Base-by-base conservation (phyloP, 2,329 filamentous ascomycete genomes). In the Calonectria multiphialidica region DNA sequence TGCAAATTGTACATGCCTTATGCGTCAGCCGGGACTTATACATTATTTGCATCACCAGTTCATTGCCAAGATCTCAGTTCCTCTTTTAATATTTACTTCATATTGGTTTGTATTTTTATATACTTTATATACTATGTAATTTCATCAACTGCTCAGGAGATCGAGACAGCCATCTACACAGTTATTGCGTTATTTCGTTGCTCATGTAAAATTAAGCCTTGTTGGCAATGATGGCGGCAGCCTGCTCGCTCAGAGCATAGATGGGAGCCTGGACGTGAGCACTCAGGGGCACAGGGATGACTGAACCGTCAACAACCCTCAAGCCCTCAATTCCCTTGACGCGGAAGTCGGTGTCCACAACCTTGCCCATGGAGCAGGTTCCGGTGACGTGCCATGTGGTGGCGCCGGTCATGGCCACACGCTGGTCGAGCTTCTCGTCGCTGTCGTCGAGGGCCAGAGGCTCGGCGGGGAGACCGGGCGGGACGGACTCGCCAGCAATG, bases 301-400 rank as follows among this genome's bases (percentile, higher is more conserved):
- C 75, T 3, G 81, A 82, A 10, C 82, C 81, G 73, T 84, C 83
- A 12, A 83, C 81, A 5, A 83, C 77, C 4, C 82, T 69, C 2
- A 84, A 76, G 6, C 77, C 74, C 53, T 78, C 66, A 3, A 79
- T 72, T 1, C 89, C 89, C 16, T 85, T 81, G 1, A 92, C 90
- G 6, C 86, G 83, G 78, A 91, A 90, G 67, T 87, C 83, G 0
- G 83, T 84, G 77, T 92, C 89, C n/a, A 92, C 80, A 0, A 91
- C 89, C 4, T 84, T 83, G 2, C 90, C 90, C 76, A 92, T 92
- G 0, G 88, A 84, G 64, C 86, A 88, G 0, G 88, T 89, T 63
- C 87, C 88, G 0, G 86, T 87, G 1, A 87, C 86, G 78, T 92
- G 90, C 77, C 79, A 80, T 73, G 91, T 89, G 0, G 88, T 88